These are phyloP conservation scores for Abortiporus biennis DNA, from an alignment of 1,284 basidiomycete species.

Conservation along the genomic window DNA sequence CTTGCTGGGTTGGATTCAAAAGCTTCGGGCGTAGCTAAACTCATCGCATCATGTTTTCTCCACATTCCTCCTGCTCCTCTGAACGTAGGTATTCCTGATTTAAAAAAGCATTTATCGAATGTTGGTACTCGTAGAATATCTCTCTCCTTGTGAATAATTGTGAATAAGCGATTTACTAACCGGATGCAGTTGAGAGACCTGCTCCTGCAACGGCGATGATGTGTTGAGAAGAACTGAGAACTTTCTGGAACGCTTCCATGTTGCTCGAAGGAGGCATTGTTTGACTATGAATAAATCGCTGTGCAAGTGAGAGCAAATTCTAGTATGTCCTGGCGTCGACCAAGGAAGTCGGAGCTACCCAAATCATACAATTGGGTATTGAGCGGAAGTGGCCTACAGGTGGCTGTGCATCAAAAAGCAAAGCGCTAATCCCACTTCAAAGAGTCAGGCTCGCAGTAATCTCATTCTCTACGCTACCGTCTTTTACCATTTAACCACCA, in stretches of 20 bases:
- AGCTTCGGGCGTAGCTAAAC: constrained; percentile 34
- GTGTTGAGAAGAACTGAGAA: constrained; percentile 32
- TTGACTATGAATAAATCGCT: too few relatives aligned
- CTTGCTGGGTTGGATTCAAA: constrained; percentile 30
- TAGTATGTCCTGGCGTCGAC: too few relatives aligned
- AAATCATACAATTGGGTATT: too few relatives aligned
- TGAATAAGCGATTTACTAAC: constrained; percentile 20
- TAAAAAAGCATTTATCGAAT: neutral
- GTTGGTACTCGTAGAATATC: neutral
- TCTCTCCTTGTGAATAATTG: neutral
- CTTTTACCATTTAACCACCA: too few relatives aligned
- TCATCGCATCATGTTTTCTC: constrained; percentile 28
- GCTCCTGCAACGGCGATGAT: constrained; percentile 55
- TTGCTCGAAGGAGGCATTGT: neutral
- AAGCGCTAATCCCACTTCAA: too few relatives aligned
- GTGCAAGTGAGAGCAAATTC: too few relatives aligned
- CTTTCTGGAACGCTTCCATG: constrained; percentile 4
- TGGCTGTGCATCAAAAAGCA: too few relatives aligned
- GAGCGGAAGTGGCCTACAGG: too few relatives aligned
- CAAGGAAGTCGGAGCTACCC: too few relatives aligned
- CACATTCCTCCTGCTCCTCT: constrained; percentile 39
- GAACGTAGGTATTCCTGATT: constrained; percentile 56
- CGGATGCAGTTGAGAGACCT: constrained; percentile 52
- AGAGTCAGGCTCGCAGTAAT: too few relatives aligned
- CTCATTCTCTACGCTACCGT: too few relatives aligned